These are phyloP conservation scores for Penicillium arizonense DNA, from an alignment of 495 filamentous ascomycete genomes.

Conservation along the genomic window DNA sequence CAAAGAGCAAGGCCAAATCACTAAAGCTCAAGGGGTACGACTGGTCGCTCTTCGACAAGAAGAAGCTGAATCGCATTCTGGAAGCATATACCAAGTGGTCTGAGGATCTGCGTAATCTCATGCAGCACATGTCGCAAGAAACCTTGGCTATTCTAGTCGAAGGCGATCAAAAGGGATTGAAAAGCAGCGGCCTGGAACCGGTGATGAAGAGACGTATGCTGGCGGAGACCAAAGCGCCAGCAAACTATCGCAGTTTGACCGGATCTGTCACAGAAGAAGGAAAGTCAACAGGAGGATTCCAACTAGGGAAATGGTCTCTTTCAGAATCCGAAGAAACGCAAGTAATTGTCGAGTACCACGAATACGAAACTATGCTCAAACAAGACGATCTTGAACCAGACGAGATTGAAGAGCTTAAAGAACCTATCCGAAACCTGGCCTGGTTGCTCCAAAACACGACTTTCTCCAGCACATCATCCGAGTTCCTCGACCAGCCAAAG, in stretches of 20 bases:
- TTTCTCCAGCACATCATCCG: conserved; percentile 6
- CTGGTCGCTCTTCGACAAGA: conserved; percentile 27
- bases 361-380: conserved; percentile 16
- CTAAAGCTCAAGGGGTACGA: conserved; percentile 21
- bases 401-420: conserved; percentile 13
- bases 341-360: conserved; percentile 20
- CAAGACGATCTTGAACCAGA: conserved; percentile 13
- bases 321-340: not conserved
- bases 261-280: conserved; percentile 15
- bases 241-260: conserved; percentile 13
- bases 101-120: conserved; percentile 12
- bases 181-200: conserved; percentile 17
- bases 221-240: conserved; percentile 12
- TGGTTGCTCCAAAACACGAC: conserved; percentile 22
- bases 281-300: conserved; percentile 6
- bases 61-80: conserved; percentile 15
- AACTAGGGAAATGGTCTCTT: conserved; percentile 12
- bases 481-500: conserved; percentile 13
- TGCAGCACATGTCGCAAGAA: conserved; percentile 22
- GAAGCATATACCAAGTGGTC: conserved; percentile 20
- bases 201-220: conserved; percentile 15
- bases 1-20: conserved; percentile 14
- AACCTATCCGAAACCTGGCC: conserved; percentile 15
- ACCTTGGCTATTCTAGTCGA: conserved; percentile 5
- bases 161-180: conserved; percentile 6